phyloP scores from a whole-genome alignment of 2,329 filamentous ascomycete genomes.

The Fusarium sp. region DNA sequence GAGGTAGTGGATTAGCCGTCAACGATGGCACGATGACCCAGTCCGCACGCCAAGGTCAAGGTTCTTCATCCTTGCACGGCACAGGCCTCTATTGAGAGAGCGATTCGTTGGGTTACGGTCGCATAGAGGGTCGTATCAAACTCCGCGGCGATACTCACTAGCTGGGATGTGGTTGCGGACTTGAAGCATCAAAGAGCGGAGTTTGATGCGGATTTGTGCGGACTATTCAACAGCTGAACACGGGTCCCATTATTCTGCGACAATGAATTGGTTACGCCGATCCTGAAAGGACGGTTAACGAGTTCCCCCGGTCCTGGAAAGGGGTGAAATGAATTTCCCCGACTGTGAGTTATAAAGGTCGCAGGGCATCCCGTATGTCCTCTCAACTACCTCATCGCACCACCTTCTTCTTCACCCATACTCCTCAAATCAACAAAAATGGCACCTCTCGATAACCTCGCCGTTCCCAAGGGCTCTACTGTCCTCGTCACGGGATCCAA shows the following conservation, averaged over 20 bases:
- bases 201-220: neutral
- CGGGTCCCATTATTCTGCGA: neutral
- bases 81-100: neutral
- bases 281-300: neutral
- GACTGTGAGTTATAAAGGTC: neutral
- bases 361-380: no score
- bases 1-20: neutral
- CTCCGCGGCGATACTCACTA: neutral
- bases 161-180: neutral
- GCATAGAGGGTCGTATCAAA: neutral
- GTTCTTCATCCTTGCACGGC: neutral
- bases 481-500: conserved; percentile 58
- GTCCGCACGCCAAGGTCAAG: neutral
- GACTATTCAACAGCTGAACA: neutral
- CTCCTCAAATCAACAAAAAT: neutral
- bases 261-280: neutral
- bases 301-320: neutral
- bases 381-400: neutral
- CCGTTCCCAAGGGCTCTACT: conserved; percentile 44
- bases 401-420: neutral
- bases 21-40: neutral
- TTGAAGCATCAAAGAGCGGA: neutral
- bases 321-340: neutral
- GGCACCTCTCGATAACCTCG: conserved; percentile 29
- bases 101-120: neutral